Evolutionary conservation across 225 moss, liverwort and hornwort species (phyloP).

Genomic region (Sphagnum tenellum): DNA sequence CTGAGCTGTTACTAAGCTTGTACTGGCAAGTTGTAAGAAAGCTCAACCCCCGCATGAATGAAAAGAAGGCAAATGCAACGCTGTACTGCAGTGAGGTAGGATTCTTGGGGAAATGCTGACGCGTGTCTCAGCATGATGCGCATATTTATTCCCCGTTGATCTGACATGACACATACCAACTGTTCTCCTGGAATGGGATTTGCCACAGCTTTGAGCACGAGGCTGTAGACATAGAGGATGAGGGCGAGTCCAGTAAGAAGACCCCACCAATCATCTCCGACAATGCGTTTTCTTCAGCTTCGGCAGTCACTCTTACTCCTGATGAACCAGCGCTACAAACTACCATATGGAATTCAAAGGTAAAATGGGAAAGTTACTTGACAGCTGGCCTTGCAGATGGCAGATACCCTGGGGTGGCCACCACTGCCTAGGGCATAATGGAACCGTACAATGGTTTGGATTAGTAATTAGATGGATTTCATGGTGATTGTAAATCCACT

Average conservation of each 20-base stretch:
- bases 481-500: background rate
- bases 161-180: slow-evolving; percentile 98
- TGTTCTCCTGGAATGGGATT: slow-evolving; percentile 99
- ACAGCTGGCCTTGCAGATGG: slow-evolving; percentile 53
- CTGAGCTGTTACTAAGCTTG: too few species aligned
- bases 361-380: slow-evolving; percentile 81
- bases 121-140: slow-evolving; percentile 72
- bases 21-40: too few species aligned
- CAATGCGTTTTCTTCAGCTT: slow-evolving; percentile 91
- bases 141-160: slow-evolving; percentile 87
- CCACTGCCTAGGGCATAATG: slow-evolving; percentile 24
- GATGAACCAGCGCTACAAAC: slow-evolving; percentile 87
- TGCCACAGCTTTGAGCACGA: slow-evolving; percentile 99
- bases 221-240: slow-evolving; percentile 99
- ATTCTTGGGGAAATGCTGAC: slow-evolving; percentile 38
- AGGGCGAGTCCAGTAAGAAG: slow-evolving; percentile 99
- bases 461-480: too few species aligned
- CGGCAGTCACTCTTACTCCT: slow-evolving; percentile 60
- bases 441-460: too few species aligned
- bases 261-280: slow-evolving; percentile 98
- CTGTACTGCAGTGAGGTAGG: slow-evolving; percentile 51
- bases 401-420: slow-evolving; percentile 12
- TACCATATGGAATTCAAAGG: slow-evolving; percentile 98
- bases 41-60: slow-evolving; percentile 29
- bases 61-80: slow-evolving; percentile 31